Evolutionary conservation across 2,329 filamentous ascomycete species (phyloP), one percentile per base, ranked within the genome.

Genomic region (Fusarium sp.): DNA sequence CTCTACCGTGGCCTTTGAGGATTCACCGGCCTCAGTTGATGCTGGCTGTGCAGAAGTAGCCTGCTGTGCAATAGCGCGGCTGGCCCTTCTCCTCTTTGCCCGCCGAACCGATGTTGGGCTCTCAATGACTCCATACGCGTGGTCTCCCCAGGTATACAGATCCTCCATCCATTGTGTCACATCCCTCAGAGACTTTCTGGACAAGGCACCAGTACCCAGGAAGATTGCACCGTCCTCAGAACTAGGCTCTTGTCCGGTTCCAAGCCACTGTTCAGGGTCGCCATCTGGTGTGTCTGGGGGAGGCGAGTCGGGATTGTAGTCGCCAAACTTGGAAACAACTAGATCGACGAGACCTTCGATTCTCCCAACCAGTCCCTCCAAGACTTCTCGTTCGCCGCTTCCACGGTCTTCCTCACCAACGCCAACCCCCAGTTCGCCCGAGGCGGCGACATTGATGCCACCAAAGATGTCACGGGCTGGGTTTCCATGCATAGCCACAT

Each of bases 371-470:
- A 98, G 91, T n/a, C 95, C 95, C 82, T 98, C 96, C 2, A 99
- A 86, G 0, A 98, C 96, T 77, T 97, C 96, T 77, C 96, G 89
- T 84, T 98, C 96, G 35, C 95, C 95, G 80, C 96, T 98, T 6
- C 96, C 96, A 81, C 95, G 93, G 65, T 98, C 94, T 84, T 98
- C 97, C 81, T 98, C 97, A 20, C 97, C 97, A 1, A 98, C 97
- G 0, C 97, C 97, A 54, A 98, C 90, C 18, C 97, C 97, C 29
- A 98, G 89, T 83, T 98, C 96, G 20, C 97, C 96, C 37, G 94
- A 95, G 8, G 93, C 94, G 14, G 95, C 94, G 35, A 99, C 87
- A 82, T 97, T 98, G 80, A 98, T 91, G 7, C 94, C 95, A 13
- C 92, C 91, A 78, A 95, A 95, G 6, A 97, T 87, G 72, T 92